These are phyloP conservation scores for Blastobotrys petasosporus DNA, from an alignment of 1,139 yeast genomes.

Conservation along the genomic window DNA sequence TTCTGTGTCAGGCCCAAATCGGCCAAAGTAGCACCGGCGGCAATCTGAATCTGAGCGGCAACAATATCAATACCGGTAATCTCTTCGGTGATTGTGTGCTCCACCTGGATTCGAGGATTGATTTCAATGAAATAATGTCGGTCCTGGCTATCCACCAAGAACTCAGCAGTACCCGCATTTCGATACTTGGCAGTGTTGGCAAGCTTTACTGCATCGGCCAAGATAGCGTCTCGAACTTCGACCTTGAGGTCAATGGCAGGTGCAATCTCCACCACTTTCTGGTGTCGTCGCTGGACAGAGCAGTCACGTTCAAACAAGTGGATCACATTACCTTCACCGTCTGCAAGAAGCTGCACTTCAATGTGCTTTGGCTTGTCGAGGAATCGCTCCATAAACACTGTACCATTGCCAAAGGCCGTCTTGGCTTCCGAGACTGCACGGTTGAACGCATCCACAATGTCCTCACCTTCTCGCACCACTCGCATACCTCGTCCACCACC, in stretches of 20 bases:
- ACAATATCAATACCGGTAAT: slow-evolving; percentile 97
- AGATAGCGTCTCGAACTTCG: slow-evolving; percentile 79
- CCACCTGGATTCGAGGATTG: slow-evolving; percentile 98
- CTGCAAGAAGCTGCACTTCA: slow-evolving; percentile 95
- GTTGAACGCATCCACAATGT: slow-evolving; percentile 81
- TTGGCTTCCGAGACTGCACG: slow-evolving; percentile 95
- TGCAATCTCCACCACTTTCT: slow-evolving; percentile 97
- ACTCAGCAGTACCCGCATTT: slow-evolving; percentile 99
- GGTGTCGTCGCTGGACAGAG: slow-evolving; percentile 98
- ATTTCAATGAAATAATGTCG: slow-evolving; percentile 97
- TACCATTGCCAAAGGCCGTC: slow-evolving; percentile 95
- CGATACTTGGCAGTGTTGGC: slow-evolving; percentile 85
- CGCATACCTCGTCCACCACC: slow-evolving; percentile 99
- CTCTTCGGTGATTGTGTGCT: slow-evolving; percentile 98
- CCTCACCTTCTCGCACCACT: slow-evolving; percentile 96
- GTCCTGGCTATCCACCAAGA: slow-evolving; percentile 86
- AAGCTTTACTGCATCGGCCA: slow-evolving; percentile 88
- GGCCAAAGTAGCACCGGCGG: slow-evolving; percentile 93
- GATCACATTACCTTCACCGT: slow-evolving; percentile 87
- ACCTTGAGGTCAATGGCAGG: slow-evolving; percentile 92
- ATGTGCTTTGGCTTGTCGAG: slow-evolving; percentile 95
- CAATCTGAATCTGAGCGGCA: slow-evolving; percentile 98
- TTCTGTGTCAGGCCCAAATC: slow-evolving; percentile 92
- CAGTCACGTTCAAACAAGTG: slow-evolving; percentile 98
- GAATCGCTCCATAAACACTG: slow-evolving; percentile 95